Evolutionary conservation across 2,329 filamentous ascomycete genomes (phyloP), one percentile per base, ranked within the genome.

Genomic region (Xylaria sp.): DNA sequence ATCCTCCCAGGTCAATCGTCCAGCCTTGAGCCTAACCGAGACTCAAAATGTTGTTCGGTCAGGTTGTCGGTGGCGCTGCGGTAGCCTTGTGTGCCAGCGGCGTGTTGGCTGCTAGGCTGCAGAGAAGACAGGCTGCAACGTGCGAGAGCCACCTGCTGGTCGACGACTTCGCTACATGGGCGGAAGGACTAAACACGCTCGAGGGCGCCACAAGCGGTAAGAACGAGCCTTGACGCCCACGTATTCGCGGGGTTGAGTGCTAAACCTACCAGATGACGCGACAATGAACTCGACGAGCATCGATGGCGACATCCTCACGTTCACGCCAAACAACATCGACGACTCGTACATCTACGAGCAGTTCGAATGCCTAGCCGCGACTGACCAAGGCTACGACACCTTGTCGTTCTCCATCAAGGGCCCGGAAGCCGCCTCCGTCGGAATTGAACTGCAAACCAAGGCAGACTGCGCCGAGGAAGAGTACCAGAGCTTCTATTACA

Each of bases 401-500:
- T 20, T 69, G 7, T 64, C 66, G 2, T 69, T 69, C 42, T 56
- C 52, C 37, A 64, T 68, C 51, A 68, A 66, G 46, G 67, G 66
- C 0, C 67, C 67, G 17, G 60, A 59, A 22, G 66, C 66, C 2
- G 67, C 67, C 38, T 69, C 67, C 1, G 67, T 69, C 29, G 66
- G 64, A 4, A 50, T 69, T 13, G 67, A 69, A 57, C 50, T 69
- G 22, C 67, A 68, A 44, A 65, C 63, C 6, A 61, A 65, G 24
- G 18, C 43, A 2, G 48, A 60, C 16, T 68, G 67, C 45, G 38
- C 44, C 6, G 52, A 49, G 1, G 52, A 59, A 6, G 62, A 57
- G 26, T 67, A 66, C 40, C 52, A 65, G 42, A 83, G 79, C 55
- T 72, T 73, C 56, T 78, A 71, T 55, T 73, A 69, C 44, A 69